Evolutionary conservation across 495 filamentous ascomycete species (phyloP).

Genomic region (Choiromyces venosus): DNA sequence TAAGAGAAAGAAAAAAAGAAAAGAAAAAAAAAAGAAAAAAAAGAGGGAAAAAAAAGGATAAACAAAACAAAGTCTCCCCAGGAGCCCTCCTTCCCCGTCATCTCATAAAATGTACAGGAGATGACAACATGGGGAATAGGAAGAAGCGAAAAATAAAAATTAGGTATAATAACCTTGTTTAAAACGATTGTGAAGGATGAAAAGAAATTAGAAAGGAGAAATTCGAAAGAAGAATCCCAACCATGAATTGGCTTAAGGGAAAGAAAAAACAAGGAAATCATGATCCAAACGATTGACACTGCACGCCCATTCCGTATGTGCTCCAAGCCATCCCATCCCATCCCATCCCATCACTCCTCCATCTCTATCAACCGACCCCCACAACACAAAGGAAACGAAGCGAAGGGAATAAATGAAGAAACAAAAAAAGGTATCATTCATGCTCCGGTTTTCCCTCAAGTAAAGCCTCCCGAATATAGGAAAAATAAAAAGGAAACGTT

Average conservation of each 20-base stretch:
- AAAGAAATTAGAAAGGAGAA: not conserved
- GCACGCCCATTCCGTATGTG: not conserved
- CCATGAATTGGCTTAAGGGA: constrained; percentile 25
- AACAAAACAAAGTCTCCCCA: too few species aligned
- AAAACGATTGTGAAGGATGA: constrained; percentile 26
- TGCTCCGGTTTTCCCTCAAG: constrained; percentile 28
- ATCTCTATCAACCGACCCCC: constrained; percentile 3
- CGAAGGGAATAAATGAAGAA: constrained; percentile 2
- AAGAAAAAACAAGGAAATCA: constrained; percentile 21
- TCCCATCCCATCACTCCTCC: constrained; percentile 4
- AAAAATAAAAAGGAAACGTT: constrained; percentile 19
- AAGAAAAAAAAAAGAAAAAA: constrained; percentile 20
- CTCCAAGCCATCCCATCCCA: not conserved
- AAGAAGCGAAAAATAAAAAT: constrained; percentile 29
- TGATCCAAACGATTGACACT: constrained; percentile 1
- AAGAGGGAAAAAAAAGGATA: constrained; percentile 19
- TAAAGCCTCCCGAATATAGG: constrained; percentile 15
- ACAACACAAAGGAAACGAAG: not conserved
- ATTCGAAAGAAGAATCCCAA: constrained; percentile 18
- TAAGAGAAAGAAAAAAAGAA: constrained; percentile 27
- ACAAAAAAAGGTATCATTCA: constrained; percentile 24
- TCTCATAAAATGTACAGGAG: constrained; percentile 26
- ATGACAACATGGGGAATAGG: constrained; percentile 18
- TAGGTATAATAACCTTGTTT: not conserved
- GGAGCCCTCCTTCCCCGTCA: constrained; percentile 3